Percentiles rank a stretch among this genome's conserved stretches.
Evolutionary conservation across 805 yeast genomes (phyloP).

Genomic region (Yamadazyma laniorum): DNA sequence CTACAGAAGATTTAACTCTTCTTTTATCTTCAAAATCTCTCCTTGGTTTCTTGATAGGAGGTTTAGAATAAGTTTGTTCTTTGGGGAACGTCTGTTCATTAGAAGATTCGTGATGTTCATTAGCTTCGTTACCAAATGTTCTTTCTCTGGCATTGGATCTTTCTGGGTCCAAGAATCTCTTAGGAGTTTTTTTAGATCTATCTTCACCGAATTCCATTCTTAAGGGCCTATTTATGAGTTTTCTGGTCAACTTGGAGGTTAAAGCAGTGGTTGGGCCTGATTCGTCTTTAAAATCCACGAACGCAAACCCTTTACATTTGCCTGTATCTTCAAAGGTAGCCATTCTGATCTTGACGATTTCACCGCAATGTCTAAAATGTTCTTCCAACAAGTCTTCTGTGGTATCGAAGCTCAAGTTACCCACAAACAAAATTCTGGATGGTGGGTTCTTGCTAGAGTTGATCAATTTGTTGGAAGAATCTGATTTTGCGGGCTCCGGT

Average conservation of each 20-base stretch:
- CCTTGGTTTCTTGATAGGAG: slow-evolving; percentile 14
- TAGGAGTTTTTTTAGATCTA: slow-evolving; percentile 73
- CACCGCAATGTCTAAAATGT: slow-evolving; percentile 91
- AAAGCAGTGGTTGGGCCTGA: slow-evolving; percentile 83
- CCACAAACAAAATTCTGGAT: slow-evolving; percentile 83
- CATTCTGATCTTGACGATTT: slow-evolving; percentile 81
- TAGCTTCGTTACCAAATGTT: slow-evolving; percentile 2
- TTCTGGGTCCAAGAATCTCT: slow-evolving; percentile 19
- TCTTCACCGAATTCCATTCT: slow-evolving; percentile 95
- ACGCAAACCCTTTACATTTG: slow-evolving; percentile 95
- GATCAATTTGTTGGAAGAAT: slow-evolving; percentile 18
- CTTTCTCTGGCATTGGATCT: slow-evolving; percentile 11
- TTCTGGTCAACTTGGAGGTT: slow-evolving; percentile 63
- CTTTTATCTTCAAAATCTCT: slow-evolving; percentile 19
- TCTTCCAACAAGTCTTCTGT: slow-evolving; percentile 73
- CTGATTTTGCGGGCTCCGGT: slow-evolving; percentile 49
- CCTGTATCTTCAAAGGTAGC: slow-evolving; percentile 98
- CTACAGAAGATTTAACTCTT: slow-evolving; percentile 74
- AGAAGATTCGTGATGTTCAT: neutral
- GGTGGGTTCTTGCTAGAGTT: slow-evolving; percentile 77
- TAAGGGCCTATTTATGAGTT: slow-evolving; percentile 68
- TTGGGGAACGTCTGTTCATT: slow-evolving; percentile 19
- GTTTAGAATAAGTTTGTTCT: slow-evolving; percentile 7
- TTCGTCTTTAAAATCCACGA: slow-evolving; percentile 79
- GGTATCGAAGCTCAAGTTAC: slow-evolving; percentile 90